These are phyloP conservation scores for Ophiosphaerella narmari DNA, from an alignment of 2,329 filamentous ascomycete species.

Conservation along the genomic window DNA sequence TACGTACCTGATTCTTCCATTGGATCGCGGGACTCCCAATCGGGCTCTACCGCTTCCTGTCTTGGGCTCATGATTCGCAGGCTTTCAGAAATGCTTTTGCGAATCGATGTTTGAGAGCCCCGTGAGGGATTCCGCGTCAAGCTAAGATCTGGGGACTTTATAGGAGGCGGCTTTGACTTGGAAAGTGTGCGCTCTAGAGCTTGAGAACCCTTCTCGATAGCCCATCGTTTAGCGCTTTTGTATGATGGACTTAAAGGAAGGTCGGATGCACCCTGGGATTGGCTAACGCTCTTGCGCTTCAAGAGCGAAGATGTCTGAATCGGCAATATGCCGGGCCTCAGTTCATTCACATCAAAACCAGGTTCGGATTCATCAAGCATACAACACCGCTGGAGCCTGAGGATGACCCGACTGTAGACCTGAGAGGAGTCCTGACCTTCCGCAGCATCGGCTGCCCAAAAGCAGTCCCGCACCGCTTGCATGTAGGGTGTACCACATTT, in stretches of 20 bases:
- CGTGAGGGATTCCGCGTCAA: constrained; percentile 37
- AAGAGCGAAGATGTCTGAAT: constrained; percentile 27
- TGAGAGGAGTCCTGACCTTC: constrained; percentile 37
- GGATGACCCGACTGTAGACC: constrained; percentile 52
- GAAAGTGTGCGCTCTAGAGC: constrained; percentile 42
- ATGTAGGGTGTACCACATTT: constrained; percentile 76
- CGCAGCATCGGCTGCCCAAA: constrained; percentile 66
- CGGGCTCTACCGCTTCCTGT: constrained; percentile 28
- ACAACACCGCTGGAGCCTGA: constrained; percentile 46
- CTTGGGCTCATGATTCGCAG: constrained; percentile 35
- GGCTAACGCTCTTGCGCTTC: constrained; percentile 40
- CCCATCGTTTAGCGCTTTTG: constrained; percentile 42
- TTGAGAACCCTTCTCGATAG: constrained; percentile 41
- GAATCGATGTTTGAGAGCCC: constrained; percentile 39
- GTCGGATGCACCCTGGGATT: constrained; percentile 30
- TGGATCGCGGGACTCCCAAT: constrained; percentile 34
- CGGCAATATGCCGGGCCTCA: constrained; percentile 26
- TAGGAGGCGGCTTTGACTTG: constrained; percentile 32
- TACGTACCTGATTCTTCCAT: constrained; percentile 33
- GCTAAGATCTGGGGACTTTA: constrained; percentile 32
- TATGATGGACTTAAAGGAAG: constrained; percentile 38
- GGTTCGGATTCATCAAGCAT: constrained; percentile 46
- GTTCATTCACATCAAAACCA: constrained; percentile 32
- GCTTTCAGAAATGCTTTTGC: constrained; percentile 41
- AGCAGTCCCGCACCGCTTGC: constrained; percentile 74